Conservation (phyloP, 2,329 filamentous ascomycete genomes). For the Cladosporium sphaerospermum region DNA sequence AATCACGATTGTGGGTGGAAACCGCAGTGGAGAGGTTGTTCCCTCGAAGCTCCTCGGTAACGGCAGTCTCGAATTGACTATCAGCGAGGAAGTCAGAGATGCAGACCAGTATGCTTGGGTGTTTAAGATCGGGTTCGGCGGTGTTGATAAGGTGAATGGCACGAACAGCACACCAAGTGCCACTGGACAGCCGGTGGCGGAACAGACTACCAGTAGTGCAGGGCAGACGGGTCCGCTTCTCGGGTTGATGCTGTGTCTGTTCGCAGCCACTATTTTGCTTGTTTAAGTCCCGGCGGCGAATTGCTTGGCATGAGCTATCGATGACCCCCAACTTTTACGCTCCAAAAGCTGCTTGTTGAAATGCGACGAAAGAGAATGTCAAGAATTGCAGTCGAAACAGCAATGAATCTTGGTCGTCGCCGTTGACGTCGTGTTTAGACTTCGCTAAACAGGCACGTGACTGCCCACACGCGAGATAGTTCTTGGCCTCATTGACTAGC, state of each 20-base stretch:
- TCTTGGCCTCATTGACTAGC: too few relatives aligned
- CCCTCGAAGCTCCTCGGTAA: slow-evolving; percentile 22
- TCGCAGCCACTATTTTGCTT: neutral
- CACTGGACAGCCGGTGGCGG: slow-evolving; percentile 5
- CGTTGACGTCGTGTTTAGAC: too few relatives aligned
- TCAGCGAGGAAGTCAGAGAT: slow-evolving; percentile 29
- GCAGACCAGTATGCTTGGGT: slow-evolving; percentile 40
- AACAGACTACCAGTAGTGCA: slow-evolving; percentile 7
- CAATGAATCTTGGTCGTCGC: too few relatives aligned
- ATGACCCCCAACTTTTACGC: too few relatives aligned
- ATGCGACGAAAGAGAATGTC: too few relatives aligned
- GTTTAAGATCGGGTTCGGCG: slow-evolving; percentile 35
- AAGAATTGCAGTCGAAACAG: too few relatives aligned
- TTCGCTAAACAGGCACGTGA: too few relatives aligned
- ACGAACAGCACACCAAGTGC: neutral
- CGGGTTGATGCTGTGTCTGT: neutral
- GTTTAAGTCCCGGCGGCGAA: neutral
- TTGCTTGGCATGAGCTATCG: too few relatives aligned
- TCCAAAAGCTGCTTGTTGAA: too few relatives aligned
- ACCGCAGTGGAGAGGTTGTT: slow-evolving; percentile 24
- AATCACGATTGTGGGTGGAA: slow-evolving; percentile 40
- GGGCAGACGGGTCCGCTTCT: neutral
- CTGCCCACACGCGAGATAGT: too few relatives aligned
- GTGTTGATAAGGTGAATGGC: slow-evolving; percentile 5
- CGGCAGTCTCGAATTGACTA: slow-evolving; percentile 29